phyloP scores from a whole-genome alignment of 75 land plant species.

The Pinus tabuliformis region DNA sequence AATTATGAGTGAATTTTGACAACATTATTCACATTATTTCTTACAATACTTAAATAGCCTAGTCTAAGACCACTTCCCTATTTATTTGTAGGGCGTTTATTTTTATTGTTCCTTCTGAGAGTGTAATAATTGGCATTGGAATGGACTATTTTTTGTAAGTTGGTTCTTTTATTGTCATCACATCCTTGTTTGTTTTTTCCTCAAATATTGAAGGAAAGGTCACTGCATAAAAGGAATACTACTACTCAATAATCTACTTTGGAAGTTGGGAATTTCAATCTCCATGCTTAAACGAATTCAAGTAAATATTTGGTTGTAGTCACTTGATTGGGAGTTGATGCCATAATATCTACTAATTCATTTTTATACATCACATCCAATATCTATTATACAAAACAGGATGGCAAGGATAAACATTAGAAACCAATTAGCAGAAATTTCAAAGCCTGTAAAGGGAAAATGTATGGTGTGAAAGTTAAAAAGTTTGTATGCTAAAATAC shows the following conservation, averaged over 20 bases:
- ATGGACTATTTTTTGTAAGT: background rate
- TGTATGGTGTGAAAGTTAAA: no score
- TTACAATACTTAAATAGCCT: no score
- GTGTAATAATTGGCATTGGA: no score
- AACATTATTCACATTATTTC: no score
- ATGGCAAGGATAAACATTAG: background rate
- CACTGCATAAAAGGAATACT: conserved; percentile 71
- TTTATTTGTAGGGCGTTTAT: no score
- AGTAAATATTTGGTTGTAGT: conserved; percentile 70
- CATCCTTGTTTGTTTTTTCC: background rate
- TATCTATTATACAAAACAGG: conserved; percentile 33
- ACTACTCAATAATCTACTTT: conserved; percentile 93
- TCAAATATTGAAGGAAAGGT: background rate
- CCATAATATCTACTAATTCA: conserved; percentile 69
- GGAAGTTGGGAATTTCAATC: conserved; percentile 82
- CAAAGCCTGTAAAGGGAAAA: no score
- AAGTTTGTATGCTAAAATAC: no score
- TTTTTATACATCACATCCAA: conserved; percentile 96
- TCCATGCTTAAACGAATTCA: conserved; percentile 80
- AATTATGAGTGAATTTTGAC: background rate
- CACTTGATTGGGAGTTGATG: conserved; percentile 59
- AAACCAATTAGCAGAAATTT: background rate
- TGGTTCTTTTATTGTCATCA: background rate
- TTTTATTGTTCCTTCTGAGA: no score
- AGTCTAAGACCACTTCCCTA: no score